Conservation (phyloP, 139 green algal genomes). For the Auxenochlorella protothecoides region DNA sequence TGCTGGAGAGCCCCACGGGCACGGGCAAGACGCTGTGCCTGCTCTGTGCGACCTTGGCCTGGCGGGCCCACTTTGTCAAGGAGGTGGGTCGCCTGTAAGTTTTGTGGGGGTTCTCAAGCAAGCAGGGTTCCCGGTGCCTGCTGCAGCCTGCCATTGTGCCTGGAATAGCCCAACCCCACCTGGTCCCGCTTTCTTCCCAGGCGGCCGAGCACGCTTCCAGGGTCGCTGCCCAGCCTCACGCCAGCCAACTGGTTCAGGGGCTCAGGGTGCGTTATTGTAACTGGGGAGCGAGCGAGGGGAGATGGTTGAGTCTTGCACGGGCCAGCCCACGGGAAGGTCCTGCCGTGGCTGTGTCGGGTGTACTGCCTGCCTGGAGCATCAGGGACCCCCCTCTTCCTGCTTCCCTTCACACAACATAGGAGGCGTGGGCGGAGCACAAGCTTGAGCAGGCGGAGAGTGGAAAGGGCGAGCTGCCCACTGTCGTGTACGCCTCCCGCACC, state of each 20-base stretch:
- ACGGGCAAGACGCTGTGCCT: slow-evolving; percentile 97
- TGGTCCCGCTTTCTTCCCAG: no score
- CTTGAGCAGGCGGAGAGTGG: slow-evolving; percentile 7
- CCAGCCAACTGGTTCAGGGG: slow-evolving; percentile 19
- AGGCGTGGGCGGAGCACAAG: slow-evolving; percentile 23
- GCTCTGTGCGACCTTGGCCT: slow-evolving; percentile 87
- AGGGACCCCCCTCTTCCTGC: no score
- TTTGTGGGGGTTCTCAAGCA: neutral
- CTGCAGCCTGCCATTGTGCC: neutral
- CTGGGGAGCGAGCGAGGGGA: no score
- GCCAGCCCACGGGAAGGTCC: no score
- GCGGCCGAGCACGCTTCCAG: no score
- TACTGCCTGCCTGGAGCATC: no score
- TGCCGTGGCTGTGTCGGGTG: no score
- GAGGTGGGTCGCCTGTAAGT: neutral
- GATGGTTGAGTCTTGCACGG: no score
- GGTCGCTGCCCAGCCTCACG: neutral
- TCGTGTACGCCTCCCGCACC: slow-evolving; percentile 89
- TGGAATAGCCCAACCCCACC: neutral
- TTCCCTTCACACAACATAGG: neutral
- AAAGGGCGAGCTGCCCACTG: slow-evolving; percentile 33
- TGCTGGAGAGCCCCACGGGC: slow-evolving; percentile 91
- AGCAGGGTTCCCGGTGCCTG: neutral
- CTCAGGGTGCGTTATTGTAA: slow-evolving; percentile 8
- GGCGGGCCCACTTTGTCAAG: slow-evolving; percentile 40